These are phyloP conservation scores for Rosa lucieae DNA, from an alignment of 306 rosid genomes.

Conservation along the genomic window DNA sequence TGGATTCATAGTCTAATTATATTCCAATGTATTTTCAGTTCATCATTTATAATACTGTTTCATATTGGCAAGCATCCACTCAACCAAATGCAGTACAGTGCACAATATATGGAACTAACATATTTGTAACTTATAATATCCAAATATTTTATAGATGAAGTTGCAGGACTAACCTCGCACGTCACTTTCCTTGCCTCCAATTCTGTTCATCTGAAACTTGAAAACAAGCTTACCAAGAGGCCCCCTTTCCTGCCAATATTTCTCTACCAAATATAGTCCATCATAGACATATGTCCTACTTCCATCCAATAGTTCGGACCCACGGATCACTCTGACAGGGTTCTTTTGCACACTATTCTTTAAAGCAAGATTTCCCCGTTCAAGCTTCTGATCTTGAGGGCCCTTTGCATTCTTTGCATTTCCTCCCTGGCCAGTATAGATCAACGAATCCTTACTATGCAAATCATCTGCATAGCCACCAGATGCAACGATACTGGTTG, in stretches of 20 bases:
- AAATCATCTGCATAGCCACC: constrained; percentile 77
- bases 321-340: constrained; percentile 84
- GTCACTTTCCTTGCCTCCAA: constrained; percentile 33
- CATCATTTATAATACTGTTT: not conserved
- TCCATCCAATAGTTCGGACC: constrained; percentile 58
- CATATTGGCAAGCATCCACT: not conserved
- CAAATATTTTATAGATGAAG: not conserved
- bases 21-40: not conserved
- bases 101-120: not conserved
- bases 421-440: constrained; percentile 85
- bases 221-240: constrained; percentile 27
- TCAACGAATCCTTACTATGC: constrained; percentile 62
- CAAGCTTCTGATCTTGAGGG: constrained; percentile 91
- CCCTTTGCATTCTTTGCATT: constrained; percentile 54
- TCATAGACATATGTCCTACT: constrained; percentile 68
- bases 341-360: constrained; percentile 64
- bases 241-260: not conserved
- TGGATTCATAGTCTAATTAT: not conserved
- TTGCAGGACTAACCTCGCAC: not conserved
- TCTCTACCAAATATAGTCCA: constrained; percentile 63
- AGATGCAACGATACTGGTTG: constrained; percentile 79
- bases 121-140: not conserved
- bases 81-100: not conserved
- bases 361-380: constrained; percentile 84
- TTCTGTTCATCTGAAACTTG: constrained; percentile 8